Percentiles rank a stretch among this genome's conserved stretches.
phyloP scores from a whole-genome alignment of 495 filamentous ascomycete genomes.

The Neurospora sp. region DNA sequence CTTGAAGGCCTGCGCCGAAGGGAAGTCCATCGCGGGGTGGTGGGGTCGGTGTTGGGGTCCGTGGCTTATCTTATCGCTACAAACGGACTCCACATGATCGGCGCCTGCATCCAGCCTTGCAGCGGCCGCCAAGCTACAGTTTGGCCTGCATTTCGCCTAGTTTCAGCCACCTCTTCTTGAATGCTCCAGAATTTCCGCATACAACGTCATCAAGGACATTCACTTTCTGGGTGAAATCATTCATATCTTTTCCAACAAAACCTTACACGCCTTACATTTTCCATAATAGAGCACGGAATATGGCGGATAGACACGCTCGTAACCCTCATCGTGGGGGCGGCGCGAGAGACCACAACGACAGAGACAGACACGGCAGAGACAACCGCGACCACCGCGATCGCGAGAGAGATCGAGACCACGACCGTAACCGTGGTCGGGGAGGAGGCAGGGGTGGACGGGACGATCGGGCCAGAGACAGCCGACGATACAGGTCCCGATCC shows the following conservation, averaged over 20 bases:
- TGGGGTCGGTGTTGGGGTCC: background rate
- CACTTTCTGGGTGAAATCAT: background rate
- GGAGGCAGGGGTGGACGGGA: background rate
- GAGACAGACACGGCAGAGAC: conserved; percentile 19
- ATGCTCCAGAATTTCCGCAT: background rate
- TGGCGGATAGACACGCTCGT: background rate
- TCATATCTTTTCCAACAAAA: background rate
- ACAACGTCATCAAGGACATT: background rate
- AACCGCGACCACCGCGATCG: conserved; percentile 19
- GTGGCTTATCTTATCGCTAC: background rate
- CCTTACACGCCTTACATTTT: background rate
- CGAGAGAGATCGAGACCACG: conserved; percentile 24
- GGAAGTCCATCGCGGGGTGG: background rate
- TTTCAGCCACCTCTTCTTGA: background rate
- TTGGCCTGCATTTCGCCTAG: background rate
- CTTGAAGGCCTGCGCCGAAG: background rate
- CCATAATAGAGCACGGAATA: background rate
- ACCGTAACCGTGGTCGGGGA: conserved; percentile 10
- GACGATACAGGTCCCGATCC: conserved; percentile 31
- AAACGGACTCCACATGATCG: background rate
- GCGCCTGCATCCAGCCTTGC: background rate
- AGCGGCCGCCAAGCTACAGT: background rate
- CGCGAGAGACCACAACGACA: conserved; percentile 12
- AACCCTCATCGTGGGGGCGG: background rate
- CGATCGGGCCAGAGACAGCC: conserved; percentile 19